Conservation (phyloP, 2,329 filamentous ascomycete species). For the Fusarium sp. region DNA sequence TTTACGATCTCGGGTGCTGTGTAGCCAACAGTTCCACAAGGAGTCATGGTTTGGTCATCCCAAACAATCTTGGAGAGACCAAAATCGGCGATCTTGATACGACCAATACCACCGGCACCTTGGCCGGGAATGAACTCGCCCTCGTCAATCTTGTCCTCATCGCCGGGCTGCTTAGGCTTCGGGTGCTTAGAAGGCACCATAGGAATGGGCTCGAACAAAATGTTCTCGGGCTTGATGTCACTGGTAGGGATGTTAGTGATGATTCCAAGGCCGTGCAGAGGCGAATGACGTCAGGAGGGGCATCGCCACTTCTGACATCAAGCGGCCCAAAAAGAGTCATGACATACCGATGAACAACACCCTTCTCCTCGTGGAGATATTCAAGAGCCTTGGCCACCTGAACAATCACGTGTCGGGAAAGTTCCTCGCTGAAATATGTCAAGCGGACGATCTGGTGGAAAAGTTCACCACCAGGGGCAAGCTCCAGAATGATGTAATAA, state of each 20-base stretch:
- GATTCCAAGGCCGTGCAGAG: conserved; percentile 28
- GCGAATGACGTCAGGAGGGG: conserved; percentile 45
- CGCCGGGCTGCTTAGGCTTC: conserved; percentile 83
- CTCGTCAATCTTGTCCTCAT: conserved; percentile 97
- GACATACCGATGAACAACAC: conserved; percentile 93
- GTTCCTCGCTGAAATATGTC: conserved; percentile 97
- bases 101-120: conserved; percentile 89
- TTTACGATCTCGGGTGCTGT: conserved; percentile 99
- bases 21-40: conserved; percentile 98
- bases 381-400: conserved; percentile 95
- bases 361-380: conserved; percentile 93
- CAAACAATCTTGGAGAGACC: conserved; percentile 97
- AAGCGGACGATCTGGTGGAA: conserved; percentile 99
- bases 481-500: conserved; percentile 96
- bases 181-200: conserved; percentile 82
- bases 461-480: conserved; percentile 93
- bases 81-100: conserved; percentile 98
- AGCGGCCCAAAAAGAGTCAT: not conserved
- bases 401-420: conserved; percentile 92
- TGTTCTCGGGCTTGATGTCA: conserved; percentile 98
- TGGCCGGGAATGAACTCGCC: conserved; percentile 87
- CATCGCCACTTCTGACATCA: conserved; percentile 23
- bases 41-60: conserved; percentile 98
- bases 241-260: conserved; percentile 56
- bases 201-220: conserved; percentile 88